These are phyloP conservation scores for Gnomoniopsis sp. DNA, from an alignment of 2,329 filamentous ascomycete species.

Conservation along the genomic window DNA sequence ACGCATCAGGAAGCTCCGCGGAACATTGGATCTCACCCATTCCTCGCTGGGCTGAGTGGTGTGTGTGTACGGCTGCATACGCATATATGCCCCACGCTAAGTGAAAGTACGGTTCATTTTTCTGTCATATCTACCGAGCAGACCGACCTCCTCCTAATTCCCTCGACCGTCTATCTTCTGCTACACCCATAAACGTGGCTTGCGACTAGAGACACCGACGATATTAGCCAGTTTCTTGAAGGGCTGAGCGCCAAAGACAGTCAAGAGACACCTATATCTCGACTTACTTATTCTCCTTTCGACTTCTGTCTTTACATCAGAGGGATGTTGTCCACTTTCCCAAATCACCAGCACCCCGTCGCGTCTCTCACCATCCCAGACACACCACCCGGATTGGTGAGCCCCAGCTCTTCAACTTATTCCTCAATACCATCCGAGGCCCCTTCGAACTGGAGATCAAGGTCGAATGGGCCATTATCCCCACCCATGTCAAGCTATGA, in stretches of 20 bases:
- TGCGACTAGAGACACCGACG: neutral
- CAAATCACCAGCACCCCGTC: conserved; percentile 43
- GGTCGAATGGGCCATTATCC: conserved; percentile 38
- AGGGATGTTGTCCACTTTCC: conserved; percentile 50
- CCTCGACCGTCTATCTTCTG: conserved; percentile 2
- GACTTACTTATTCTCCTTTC: conserved; percentile 2
- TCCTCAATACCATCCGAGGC: conserved; percentile 40
- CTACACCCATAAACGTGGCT: conserved; percentile 1
- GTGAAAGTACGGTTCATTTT: neutral
- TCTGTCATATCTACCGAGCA: conserved; percentile 15
- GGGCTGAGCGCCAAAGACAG: neutral
- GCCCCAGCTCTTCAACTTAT: conserved; percentile 46
- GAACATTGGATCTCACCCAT: neutral
- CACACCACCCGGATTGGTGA: conserved; percentile 53
- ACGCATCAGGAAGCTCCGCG: neutral
- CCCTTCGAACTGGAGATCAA: conserved; percentile 41
- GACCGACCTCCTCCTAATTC: conserved; percentile 9
- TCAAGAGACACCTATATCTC: neutral
- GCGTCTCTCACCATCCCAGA: conserved; percentile 41
- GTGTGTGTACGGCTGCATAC: neutral
- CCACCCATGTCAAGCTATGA: conserved; percentile 60
- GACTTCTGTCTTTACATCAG: conserved; percentile 36
- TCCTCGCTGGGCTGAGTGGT: conserved; percentile 11
- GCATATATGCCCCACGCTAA: conserved; percentile 9
- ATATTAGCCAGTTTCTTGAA: neutral